These are phyloP conservation scores for Syzygium oleosum DNA, from an alignment of 345 rosid genomes.

Conservation along the genomic window DNA sequence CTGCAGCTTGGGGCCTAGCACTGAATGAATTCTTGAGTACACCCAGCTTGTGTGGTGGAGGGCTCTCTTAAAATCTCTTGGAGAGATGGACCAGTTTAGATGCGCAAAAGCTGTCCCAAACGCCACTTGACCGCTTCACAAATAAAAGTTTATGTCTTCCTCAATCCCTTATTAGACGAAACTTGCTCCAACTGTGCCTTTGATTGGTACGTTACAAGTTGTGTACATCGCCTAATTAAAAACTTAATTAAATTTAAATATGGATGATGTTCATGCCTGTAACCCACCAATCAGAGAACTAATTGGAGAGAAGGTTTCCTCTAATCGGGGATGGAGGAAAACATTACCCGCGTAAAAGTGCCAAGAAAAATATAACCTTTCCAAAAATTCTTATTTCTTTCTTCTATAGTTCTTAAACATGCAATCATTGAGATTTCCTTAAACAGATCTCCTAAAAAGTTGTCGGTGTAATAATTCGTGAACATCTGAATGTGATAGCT, in stretches of 20 bases:
- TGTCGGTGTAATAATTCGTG: background rate
- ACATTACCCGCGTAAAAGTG: background rate
- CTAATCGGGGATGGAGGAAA: background rate
- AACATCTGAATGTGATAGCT: background rate
- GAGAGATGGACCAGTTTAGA: background rate
- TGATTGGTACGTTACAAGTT: background rate
- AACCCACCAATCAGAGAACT: background rate
- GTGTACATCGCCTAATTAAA: background rate
- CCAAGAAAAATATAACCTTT: background rate
- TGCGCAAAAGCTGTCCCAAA: background rate
- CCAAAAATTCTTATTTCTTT: background rate
- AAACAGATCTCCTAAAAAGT: background rate
- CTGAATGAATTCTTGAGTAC: background rate
- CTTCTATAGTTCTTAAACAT: background rate
- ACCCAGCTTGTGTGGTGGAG: background rate
- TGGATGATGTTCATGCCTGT: background rate
- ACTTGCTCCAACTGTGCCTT: background rate
- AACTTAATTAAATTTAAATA: background rate
- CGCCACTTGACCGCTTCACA: background rate
- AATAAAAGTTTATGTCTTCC: background rate
- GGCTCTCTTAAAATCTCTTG: background rate
- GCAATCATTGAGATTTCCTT: background rate
- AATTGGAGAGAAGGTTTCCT: background rate
- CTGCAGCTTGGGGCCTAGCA: background rate
- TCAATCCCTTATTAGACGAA: background rate